phyloP scores from a whole-genome alignment of 495 filamentous ascomycete species.

The Neurospora discreta region DNA sequence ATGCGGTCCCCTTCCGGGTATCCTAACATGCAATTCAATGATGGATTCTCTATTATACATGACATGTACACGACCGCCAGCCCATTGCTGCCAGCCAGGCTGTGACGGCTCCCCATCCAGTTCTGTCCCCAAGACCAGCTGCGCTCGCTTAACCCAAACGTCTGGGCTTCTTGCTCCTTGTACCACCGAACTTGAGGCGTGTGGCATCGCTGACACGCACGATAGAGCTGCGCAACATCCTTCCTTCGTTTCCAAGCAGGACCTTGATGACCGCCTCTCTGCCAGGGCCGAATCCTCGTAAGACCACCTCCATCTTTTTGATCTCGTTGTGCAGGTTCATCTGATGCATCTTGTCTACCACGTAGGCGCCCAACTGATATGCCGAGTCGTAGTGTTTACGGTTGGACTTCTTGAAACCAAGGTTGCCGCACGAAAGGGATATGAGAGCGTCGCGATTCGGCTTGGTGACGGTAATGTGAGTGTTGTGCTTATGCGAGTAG shows the following conservation, averaged over 20 bases:
- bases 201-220: slow-evolving; percentile 70
- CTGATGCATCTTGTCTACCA: slow-evolving; percentile 69
- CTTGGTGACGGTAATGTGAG: slow-evolving; percentile 74
- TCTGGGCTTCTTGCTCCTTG: slow-evolving; percentile 68
- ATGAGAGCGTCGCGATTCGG: slow-evolving; percentile 69
- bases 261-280: slow-evolving; percentile 85
- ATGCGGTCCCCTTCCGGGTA: not conserved
- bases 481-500: slow-evolving; percentile 81
- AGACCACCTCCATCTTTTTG: slow-evolving; percentile 58
- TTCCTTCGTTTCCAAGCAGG: slow-evolving; percentile 74
- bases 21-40: not conserved
- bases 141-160: slow-evolving; percentile 54
- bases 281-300: slow-evolving; percentile 74
- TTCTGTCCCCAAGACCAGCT: not conserved
- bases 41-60: slow-evolving; percentile 13
- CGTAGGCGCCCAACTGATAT: slow-evolving; percentile 73
- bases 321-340: slow-evolving; percentile 51
- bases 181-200: slow-evolving; percentile 90
- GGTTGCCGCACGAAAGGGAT: slow-evolving; percentile 64
- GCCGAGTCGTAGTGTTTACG: slow-evolving; percentile 84
- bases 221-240: slow-evolving; percentile 55
- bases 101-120: not conserved
- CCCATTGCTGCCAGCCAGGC: not conserved
- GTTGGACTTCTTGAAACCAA: slow-evolving; percentile 72
- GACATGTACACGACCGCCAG: slow-evolving; percentile 8